Conservation (phyloP, 345 rosid species). For the Clausena lansium region DNA sequence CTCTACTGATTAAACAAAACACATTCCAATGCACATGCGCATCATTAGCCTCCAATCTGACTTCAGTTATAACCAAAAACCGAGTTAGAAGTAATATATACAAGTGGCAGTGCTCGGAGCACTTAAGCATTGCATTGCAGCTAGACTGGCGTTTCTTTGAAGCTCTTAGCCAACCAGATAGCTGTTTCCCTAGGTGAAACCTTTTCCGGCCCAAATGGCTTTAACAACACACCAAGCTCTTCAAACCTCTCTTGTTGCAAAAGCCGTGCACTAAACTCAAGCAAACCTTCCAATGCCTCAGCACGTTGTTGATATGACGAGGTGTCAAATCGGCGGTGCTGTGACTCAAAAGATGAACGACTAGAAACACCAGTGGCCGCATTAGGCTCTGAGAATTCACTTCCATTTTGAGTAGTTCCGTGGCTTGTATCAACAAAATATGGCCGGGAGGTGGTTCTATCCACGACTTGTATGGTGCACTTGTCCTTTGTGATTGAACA, state of each 20-base stretch:
- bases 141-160: conserved; percentile 68
- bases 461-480: conserved; percentile 53
- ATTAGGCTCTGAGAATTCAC: conserved; percentile 31
- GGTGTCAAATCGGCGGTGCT: conserved; percentile 71
- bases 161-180: conserved; percentile 94
- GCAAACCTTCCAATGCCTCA: conserved; percentile 92
- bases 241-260: conserved; percentile 71
- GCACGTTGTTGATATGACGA: conserved; percentile 93
- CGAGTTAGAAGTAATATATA: conserved; percentile 6
- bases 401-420: conserved; percentile 21
- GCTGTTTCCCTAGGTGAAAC: conserved; percentile 97
- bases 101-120: not conserved
- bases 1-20: not conserved
- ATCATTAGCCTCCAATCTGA: not conserved
- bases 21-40: conserved; percentile 8
- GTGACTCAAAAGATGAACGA: conserved; percentile 47
- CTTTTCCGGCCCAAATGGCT: conserved; percentile 92
- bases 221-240: conserved; percentile 82
- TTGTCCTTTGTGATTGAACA: conserved; percentile 80
- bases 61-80: not conserved
- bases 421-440: conserved; percentile 29
- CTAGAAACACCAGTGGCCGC: conserved; percentile 39
- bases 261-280: conserved; percentile 88
- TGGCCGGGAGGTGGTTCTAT: conserved; percentile 22
- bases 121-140: not conserved